Evolutionary conservation across 169 alveolate genomes (phyloP).

Genomic region (Perkinsus olseni): DNA sequence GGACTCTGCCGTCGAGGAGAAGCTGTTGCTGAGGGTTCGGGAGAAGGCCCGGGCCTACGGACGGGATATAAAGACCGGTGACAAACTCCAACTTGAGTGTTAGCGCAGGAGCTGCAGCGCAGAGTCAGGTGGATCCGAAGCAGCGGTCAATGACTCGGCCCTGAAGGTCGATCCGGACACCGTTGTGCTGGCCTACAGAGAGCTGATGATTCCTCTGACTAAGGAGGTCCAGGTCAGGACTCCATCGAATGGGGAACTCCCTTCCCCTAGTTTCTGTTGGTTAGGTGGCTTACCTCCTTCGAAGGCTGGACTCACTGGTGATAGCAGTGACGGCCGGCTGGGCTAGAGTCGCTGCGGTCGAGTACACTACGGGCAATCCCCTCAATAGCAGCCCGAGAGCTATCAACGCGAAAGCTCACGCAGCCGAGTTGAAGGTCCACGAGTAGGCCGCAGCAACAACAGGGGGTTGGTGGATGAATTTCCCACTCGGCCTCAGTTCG

Average conservation of each 20-base stretch:
- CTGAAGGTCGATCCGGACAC: constrained; percentile 1
- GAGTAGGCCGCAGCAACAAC: not conserved
- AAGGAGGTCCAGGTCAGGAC: constrained; percentile 3
- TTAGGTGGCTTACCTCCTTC: not conserved
- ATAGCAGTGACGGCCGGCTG: not conserved
- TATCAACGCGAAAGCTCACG: not conserved
- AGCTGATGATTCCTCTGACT: not conserved
- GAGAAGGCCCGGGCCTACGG: constrained; percentile 8
- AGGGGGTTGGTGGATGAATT: not conserved
- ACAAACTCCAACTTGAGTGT: not conserved
- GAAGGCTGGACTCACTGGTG: not conserved
- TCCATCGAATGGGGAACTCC: too few species aligned
- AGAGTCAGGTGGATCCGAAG: not conserved
- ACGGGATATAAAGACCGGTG: not conserved
- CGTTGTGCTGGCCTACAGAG: not conserved
- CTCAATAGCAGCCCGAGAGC: not conserved
- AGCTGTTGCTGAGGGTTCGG: not conserved
- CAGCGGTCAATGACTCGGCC: not conserved
- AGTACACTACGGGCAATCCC: not conserved
- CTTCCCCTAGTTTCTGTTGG: not conserved
- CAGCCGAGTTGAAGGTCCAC: not conserved
- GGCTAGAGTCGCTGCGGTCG: not conserved
- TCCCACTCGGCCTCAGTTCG: not conserved
- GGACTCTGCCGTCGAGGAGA: not conserved
- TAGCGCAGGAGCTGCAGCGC: not conserved